Evolutionary conservation across 1,284 basidiomycete genomes (phyloP), one percentile per base, ranked within the genome.

Genomic region (Tilletia walkeri): DNA sequence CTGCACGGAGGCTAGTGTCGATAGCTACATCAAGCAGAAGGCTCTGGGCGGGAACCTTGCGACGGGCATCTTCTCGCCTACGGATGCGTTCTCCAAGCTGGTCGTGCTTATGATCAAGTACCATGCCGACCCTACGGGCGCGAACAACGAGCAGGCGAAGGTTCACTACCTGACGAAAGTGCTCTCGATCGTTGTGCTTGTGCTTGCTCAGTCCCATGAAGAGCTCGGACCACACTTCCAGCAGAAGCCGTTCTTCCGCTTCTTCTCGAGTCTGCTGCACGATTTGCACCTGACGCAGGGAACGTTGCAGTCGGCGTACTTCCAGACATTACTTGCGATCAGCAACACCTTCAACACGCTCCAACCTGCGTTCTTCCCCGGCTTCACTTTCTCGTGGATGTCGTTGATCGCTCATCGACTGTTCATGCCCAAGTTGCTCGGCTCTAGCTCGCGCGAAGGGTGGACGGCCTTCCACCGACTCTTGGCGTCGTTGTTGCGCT

Each of bases 71-170:
- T 98, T 94, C 87, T 92, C 93, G 82, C 93, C 94, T 18, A 87
- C 98, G 76, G 96, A 99, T 85, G 94, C 96, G 9, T 91, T 98
- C 86, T 94, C 95, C 63, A 90, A 94, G 77, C 87, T 99, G 76
- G 93, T 99, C 75, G 92, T 95, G 63, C 93, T 97, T 84, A 96
- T 99, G 86, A 95, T 99, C 89, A 99, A 99, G 86, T 98, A 99
- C 84, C 95, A 99, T 77, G 94, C 93, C 34, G 95, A 98, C 84
- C 91, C 91, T 67, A 86, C 82, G 14, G 92, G 91, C 41, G 88
- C 91, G 73, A 92, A 94, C 85, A 92, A 93, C 79, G 92, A 94
- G 80, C 92, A 93, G 78, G 92, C 93, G 24, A 97, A 98, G 85
- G 92, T 95, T 34, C 92, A 96, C 82, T 99, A 99, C 85, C 87